A percentile compares a stretch with the other conserved stretches of the same genome.
These are phyloP conservation scores for Parachaetomium inaequale DNA, from an alignment of 495 filamentous ascomycete species.

Conservation along the genomic window DNA sequence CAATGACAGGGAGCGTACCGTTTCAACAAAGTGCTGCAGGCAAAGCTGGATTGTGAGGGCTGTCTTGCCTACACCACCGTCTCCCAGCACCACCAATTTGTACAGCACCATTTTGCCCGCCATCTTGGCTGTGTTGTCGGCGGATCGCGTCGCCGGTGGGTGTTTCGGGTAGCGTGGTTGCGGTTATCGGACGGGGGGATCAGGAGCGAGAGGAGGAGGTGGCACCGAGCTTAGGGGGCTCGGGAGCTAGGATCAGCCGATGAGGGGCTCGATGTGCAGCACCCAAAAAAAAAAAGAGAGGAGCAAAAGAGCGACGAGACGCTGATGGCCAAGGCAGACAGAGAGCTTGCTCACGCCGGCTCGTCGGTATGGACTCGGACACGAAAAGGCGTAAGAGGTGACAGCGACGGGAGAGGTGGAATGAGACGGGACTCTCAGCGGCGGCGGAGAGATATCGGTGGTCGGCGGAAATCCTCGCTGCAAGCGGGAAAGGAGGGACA, in stretches of 20 bases:
- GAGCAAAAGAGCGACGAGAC: background rate
- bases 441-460: slow-evolving; percentile 19
- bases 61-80: slow-evolving; percentile 81
- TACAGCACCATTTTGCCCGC: slow-evolving; percentile 89
- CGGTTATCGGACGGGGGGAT: slow-evolving; percentile 10
- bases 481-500: slow-evolving; percentile 13
- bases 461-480: slow-evolving; percentile 18
- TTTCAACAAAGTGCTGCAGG: slow-evolving; percentile 59
- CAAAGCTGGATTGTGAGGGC: slow-evolving; percentile 94
- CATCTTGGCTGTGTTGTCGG: slow-evolving; percentile 39
- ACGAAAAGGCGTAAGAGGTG: slow-evolving; percentile 1
- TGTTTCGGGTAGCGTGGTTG: background rate
- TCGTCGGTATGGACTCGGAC: slow-evolving; percentile 5
- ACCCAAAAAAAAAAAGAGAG: background rate
- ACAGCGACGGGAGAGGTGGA: background rate
- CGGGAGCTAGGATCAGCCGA: slow-evolving; percentile 18
- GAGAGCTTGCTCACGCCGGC: background rate
- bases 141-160: slow-evolving; percentile 7
- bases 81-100: slow-evolving; percentile 95
- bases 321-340: background rate
- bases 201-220: background rate
- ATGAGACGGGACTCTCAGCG: slow-evolving; percentile 5
- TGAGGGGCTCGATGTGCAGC: slow-evolving; percentile 9
- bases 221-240: slow-evolving; percentile 10
- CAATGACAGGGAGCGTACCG: slow-evolving; percentile 36